phyloP scores from a whole-genome alignment of 352 stramenopile species.

The Phytophthora constricta region DNA sequence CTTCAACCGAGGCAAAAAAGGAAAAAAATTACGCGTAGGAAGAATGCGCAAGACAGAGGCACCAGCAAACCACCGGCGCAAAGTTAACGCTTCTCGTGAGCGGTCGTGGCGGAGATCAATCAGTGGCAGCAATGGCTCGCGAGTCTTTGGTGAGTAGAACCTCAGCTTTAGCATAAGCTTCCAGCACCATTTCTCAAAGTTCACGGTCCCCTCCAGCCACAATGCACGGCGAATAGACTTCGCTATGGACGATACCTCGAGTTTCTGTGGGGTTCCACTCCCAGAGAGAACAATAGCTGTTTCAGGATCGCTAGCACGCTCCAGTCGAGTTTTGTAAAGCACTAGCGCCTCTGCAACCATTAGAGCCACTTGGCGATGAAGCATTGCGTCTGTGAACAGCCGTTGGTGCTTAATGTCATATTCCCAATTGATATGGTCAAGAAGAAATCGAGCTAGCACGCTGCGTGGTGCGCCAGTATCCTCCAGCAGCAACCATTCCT shows the following conservation, averaged over 20 bases:
- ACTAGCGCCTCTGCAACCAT: conserved; percentile 82
- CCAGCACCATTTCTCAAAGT: conserved; percentile 89
- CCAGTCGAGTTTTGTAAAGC: conserved; percentile 63
- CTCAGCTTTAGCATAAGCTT: conserved; percentile 82
- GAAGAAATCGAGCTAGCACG: conserved; percentile 71
- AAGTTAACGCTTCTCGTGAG: conserved; percentile 72
- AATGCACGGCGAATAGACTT: conserved; percentile 80
- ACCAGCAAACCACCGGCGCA: conserved; percentile 78
- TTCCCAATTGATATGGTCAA: conserved; percentile 89
- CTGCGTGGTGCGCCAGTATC: conserved; percentile 67
- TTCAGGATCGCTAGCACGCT: conserved; percentile 45
- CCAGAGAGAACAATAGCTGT: conserved; percentile 50
- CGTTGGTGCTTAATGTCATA: conserved; percentile 66
- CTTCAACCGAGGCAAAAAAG: conserved; percentile 66
- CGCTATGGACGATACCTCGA: conserved; percentile 63
- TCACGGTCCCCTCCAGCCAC: conserved; percentile 65
- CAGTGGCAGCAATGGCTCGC: conserved; percentile 69
- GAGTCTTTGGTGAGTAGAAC: conserved; percentile 78
- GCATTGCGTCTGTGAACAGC: conserved; percentile 69
- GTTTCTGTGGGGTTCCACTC: conserved; percentile 54
- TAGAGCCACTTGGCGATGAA: conserved; percentile 83
- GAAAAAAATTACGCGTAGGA: conserved; percentile 47
- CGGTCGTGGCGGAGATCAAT: conserved; percentile 80
- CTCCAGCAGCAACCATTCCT: conserved; percentile 86
- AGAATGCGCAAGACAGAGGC: conserved; percentile 40